Base-by-base conservation (phyloP, 345 rosid species). In the Eutrema yunnanense region DNA sequence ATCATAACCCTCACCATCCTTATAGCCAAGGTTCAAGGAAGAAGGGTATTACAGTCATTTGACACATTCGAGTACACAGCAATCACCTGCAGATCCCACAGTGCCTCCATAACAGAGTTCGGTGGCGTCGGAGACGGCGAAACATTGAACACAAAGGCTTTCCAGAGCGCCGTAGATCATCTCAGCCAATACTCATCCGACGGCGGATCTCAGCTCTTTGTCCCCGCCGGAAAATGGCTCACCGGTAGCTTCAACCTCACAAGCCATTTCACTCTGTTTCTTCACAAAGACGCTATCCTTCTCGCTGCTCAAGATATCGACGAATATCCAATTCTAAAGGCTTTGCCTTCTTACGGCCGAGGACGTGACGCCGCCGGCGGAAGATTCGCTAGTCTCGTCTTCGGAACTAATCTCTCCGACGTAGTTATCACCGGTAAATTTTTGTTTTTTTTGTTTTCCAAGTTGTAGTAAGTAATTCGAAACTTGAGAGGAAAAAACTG, bases 281-380 rank as follows among this genome's bases (percentile, higher is more conserved):
- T 94, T 53, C 90, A 91, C 53, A 81, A 79, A 80, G 98, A 91
- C 67, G 98, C 97, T 41, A 80, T 79, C 46, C 82, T 94, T 65
- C 90, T 94, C 2, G 97, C 94, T 59, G 88, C 94, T 75, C 96
- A 89, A 89, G 93, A 93, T 36, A 33, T 85, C 22, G 78, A 80
- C 3, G 96, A 88, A 73, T 93, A 88, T 83, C 93, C 93, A 1
- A 81, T 73, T 81, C 43, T 86, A 72, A 86, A 83, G 60, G 85
- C 98, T 38, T 77, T 93, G 62, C 98, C 98, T 47, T 93, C 97
- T 0, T 93, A 93, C 47, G 98, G 98, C 43, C 52, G 98, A 80
- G 97, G 98, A 38, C 88, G 98, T 72, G 98, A 93, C 30, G 93
- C 96, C 9, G 83, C 93, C 1, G 96, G 78, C 0, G 98, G 98